Base-by-base conservation (phyloP, 345 rosid genomes). In the Odontarrhena argentea region DNA sequence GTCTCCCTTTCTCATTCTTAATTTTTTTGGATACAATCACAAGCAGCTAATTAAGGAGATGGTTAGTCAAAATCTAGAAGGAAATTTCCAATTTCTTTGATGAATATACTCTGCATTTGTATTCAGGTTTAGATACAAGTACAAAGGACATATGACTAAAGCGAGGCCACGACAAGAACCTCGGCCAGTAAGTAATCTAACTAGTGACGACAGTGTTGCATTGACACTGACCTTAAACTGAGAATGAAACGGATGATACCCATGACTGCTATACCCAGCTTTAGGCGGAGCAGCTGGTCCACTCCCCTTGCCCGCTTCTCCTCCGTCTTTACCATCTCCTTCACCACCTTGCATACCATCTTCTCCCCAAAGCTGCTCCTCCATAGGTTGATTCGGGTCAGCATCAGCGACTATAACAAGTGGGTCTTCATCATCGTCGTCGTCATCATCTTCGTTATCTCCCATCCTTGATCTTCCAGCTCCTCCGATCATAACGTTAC, bases 181-280 rank as follows among this genome's bases (percentile, higher is more conserved):
- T 57, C 36, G 63, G 68, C 18, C 40, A 73, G 45, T 12, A 70
- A n/a, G 51, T 35, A 72, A 69, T 58, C 74, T 63, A 70, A 49
- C 48, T 74, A 67, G 73, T 67, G 77, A 61, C 68, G 67, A 74
- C 77, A 70, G 48, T 68, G 79, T 46, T 53, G 62, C 74, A 76
- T 68, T 63, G 79, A 76, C 82, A 89, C 99, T 91, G 86, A 95
- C 99, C 99, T 95, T 95, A 81, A 82, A 95, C 95, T 91, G 96
- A 78, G 96, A 87, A 87, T 91, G 97, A 89, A 86, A 91, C 26
- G 96, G 89, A 69, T 85, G 96, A 83, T 83, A 94, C 74, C 83
- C 93, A 72, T 88, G 95, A 75, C 69, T 78, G 90, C 84, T 85
- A 83, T 83, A 91, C 61, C 89, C 97, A 78, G 85, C 65, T 79